A percentile compares a stretch with the other conserved stretches of the same genome.
phyloP scores from a whole-genome alignment of 768 basidiomycete species.

The Strobilomyces confusus region DNA sequence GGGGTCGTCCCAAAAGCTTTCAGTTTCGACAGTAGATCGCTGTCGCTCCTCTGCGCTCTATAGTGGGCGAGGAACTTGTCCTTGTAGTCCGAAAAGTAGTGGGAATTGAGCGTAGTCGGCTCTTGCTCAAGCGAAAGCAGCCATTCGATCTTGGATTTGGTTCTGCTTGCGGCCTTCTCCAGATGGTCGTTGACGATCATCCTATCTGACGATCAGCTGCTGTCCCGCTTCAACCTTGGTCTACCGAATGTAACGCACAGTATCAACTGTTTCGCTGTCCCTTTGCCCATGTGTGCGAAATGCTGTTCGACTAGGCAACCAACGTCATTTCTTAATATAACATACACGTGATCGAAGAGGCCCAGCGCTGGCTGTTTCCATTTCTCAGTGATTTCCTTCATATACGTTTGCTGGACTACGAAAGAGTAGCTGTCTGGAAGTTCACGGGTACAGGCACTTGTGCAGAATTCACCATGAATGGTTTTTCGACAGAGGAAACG shows the following conservation, averaged over 20 bases:
- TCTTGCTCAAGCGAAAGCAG: conserved; percentile 42
- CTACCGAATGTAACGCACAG: conserved; percentile 27
- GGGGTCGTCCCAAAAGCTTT: background rate
- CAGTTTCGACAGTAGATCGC: conserved; percentile 1
- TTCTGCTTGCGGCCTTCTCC: conserved; percentile 35
- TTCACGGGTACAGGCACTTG: conserved; percentile 54
- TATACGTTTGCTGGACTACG: conserved; percentile 49
- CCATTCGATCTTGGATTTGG: conserved; percentile 42
- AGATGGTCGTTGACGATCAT: conserved; percentile 46
- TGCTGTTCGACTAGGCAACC: conserved; percentile 40
- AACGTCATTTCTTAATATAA: conserved; percentile 35
- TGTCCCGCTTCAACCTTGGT: background rate
- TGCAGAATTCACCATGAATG: background rate
- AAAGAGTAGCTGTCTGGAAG: conserved; percentile 64
- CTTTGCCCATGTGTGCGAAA: conserved; percentile 49
- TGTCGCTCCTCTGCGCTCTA: conserved; percentile 27
- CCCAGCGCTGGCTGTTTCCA: conserved; percentile 46
- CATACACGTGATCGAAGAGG: conserved; percentile 37
- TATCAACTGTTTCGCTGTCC: conserved; percentile 45
- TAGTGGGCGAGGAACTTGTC: conserved; percentile 48
- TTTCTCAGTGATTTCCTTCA: conserved; percentile 37
- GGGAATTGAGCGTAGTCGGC: conserved; percentile 46
- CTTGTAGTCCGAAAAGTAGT: conserved; percentile 45
- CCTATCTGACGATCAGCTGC: conserved; percentile 25
- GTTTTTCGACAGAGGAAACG: background rate